Base-by-base conservation (phyloP, 345 rosid genomes). In the Pistacia integerrima region DNA sequence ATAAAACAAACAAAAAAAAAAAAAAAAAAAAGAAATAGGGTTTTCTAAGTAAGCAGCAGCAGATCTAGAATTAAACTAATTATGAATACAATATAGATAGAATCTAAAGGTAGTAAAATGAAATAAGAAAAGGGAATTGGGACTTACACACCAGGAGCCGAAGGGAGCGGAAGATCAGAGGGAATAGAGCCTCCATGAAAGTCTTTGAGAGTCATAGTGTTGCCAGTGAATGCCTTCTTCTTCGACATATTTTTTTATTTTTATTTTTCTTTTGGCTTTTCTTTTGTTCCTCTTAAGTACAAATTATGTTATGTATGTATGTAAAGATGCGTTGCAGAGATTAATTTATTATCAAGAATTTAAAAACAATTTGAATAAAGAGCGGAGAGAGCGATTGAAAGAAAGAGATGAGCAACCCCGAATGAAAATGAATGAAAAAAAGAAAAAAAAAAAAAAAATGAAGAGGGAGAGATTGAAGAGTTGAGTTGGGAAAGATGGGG, bases 151-250 rank as follows among this genome's bases (percentile, higher is more conserved):
- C 97, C 96, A 75, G 96, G 98, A 79, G 97, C 97, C 36, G 98
- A 94, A 81, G 98, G 98, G 17, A 94, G 91, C 77, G 87, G 86
- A 72, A 92, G 90, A 87, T 94, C 94, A 76, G 94, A 70, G 55
- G 96, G 96, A 68, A 94, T 94, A 48, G 96, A 90, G 70, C 97
- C 97, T 79, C 98, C 97, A 80, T 92, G 98, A 85, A 94, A 94
- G 73, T 90, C 98, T 87, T 91, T 92, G 54, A 94, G 91, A 67
- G 93, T 90, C 96, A 94, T 92, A 33, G 98, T 93, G 80, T 85
- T 86, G 73, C 92, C 91, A 67, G 80, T 67, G 76, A 73, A 81
- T 72, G 92, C 89, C 79, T 90, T 94, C 88, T 90, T 90, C 97
- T 92, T 94, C 78, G 97, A 92, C 98, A 94, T 94, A 76, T 22